Conservation (phyloP, 83 land plant genomes). For the Isoetes engelmannii region DNA sequence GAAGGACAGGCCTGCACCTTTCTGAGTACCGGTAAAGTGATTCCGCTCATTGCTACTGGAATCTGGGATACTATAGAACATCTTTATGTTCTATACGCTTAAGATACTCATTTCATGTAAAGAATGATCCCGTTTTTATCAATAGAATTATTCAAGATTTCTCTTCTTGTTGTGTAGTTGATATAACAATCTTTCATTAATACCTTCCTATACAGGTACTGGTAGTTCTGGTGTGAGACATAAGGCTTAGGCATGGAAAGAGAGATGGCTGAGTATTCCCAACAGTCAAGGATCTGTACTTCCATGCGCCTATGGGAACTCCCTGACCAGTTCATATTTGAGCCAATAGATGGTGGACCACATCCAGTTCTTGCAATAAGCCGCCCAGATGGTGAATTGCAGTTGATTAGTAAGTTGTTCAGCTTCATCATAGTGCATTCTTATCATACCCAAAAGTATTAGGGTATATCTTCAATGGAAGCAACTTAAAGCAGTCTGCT, state of each 20-base stretch:
- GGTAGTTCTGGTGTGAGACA: no score
- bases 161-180: no score
- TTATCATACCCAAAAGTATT: not conserved
- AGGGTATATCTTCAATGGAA: not conserved
- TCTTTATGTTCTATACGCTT: no score
- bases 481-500: constrained; percentile 1
- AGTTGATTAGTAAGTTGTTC: constrained; percentile 37
- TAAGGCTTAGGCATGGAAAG: not conserved
- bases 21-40: no score
- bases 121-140: no score
- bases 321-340: constrained; percentile 62
- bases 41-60: no score
- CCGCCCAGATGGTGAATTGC: constrained; percentile 60
- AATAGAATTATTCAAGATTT: no score
- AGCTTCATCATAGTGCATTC: not conserved
- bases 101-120: no score
- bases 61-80: no score
- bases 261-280: not conserved
- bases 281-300: constrained; percentile 35
- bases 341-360: constrained; percentile 61
- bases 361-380: constrained; percentile 44
- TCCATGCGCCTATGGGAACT: constrained; percentile 85
- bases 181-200: no score
- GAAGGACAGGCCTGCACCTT: no score
- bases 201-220: no score